Base-by-base conservation (phyloP, 495 filamentous ascomycete species). In the Xylaria bambusicola region DNA sequence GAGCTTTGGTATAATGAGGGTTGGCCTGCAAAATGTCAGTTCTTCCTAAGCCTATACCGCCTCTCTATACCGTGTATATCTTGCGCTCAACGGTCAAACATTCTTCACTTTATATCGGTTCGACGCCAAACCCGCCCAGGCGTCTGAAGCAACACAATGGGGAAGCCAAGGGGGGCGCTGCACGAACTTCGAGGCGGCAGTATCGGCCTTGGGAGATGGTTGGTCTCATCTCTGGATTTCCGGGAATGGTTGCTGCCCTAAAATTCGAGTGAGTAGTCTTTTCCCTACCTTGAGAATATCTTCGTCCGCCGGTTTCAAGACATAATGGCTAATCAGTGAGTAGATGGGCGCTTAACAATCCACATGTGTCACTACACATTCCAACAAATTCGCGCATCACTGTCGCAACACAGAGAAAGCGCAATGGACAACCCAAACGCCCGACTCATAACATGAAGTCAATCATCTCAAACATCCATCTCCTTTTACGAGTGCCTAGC, bases 201-300 rank as follows among this genome's bases (percentile, higher is more conserved):
- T 71, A 89, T 45, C 80, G 89, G 51, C 94, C 95, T 0, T 98
- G 95, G 94, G 90, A 98, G 68, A 97, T 98, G 92, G 80, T 86
- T 1, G 85, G 85, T 29, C 80, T 97, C 6, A 91, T 98, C 1
- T 87, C 88, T 2, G 94, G 95, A 0, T 98, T 98, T 63, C 90
- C 89, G 13, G 92, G 87, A 53, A 85, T 86, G 62, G 84, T 91
- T 18, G 91, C 90, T 1, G 94, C 95, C 3, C 73, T 98, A 60
- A 94, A 98, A 67, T 98, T 98, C 65, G 94, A 98, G 91, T 97
- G 81, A 62, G 89, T 76, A n/a, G n/a, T n/a, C n/a, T n/a, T n/a
- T n/a, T n/a, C n/a, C n/a, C n/a, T n/a, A n/a, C n/a, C n/a, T n/a
- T n/a, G n/a, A n/a, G n/a, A n/a, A n/a, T n/a, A n/a, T n/a, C n/a